phyloP scores from a whole-genome alignment of 2,329 filamentous ascomycete species.

The Neurospora sp. region DNA sequence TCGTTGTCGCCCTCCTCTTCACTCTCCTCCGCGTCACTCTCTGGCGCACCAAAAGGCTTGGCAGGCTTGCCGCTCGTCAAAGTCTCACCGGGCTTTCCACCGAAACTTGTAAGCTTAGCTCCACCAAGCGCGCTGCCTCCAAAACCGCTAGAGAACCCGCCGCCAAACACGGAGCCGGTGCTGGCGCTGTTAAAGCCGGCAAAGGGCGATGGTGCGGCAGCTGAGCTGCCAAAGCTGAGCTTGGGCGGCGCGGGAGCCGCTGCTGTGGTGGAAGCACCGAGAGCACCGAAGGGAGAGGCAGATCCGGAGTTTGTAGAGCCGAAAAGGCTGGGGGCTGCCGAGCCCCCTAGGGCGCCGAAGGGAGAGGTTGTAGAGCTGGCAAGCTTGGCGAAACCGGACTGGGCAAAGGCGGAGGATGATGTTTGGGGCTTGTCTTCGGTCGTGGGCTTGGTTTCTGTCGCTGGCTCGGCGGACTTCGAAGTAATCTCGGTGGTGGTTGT shows the following conservation, averaged over 20 bases:
- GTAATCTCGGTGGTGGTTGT: neutral
- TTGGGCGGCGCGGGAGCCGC: conserved; percentile 27
- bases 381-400: conserved; percentile 59
- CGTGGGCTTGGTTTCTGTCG: conserved; percentile 4
- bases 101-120: conserved; percentile 56
- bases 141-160: conserved; percentile 29
- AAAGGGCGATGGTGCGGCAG: conserved; percentile 34
- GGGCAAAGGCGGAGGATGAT: conserved; percentile 54
- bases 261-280: conserved; percentile 23
- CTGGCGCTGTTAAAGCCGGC: conserved; percentile 30
- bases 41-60: conserved; percentile 69
- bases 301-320: conserved; percentile 35
- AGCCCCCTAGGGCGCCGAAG: conserved; percentile 45
- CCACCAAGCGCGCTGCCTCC: conserved; percentile 29
- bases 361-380: conserved; percentile 51
- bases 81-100: conserved; percentile 42
- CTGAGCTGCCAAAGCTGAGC: conserved; percentile 36
- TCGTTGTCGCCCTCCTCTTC: conserved; percentile 41
- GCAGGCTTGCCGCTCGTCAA: conserved; percentile 50
- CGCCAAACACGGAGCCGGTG: conserved; percentile 29
- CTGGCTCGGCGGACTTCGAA: neutral
- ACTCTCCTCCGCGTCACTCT: conserved; percentile 48
- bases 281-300: conserved; percentile 24
- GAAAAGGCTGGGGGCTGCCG: conserved; percentile 39
- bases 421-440: conserved; percentile 26